Base-by-base conservation (phyloP, 177 flowering plant species). In the Tripterygium wilfordii region DNA sequence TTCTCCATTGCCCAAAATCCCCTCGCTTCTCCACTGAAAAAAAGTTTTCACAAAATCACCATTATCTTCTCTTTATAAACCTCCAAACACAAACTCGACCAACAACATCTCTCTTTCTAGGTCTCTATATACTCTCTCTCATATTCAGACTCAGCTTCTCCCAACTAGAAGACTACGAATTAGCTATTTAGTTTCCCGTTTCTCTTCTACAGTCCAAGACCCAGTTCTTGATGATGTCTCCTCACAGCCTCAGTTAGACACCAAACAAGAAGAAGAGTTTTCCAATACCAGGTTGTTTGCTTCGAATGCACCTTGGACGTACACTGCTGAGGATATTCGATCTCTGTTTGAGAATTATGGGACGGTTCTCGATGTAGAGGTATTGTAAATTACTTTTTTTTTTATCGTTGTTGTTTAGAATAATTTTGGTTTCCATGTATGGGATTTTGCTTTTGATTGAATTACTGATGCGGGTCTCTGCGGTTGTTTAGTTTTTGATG, bases 281-380 rank as follows among this genome's bases (percentile, higher is more conserved):
- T 67, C 67, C 10, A 48, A 42, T 14, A 75, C 69, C 4, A 78
- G 88, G 64, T 36, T 86, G 66, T 49, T 80, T 46, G 97, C 86
- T 8, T 82, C 77, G 63, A 89, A 89, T 60, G 63, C 84, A 6
- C 95, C 97, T 10, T 89, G 97, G 94, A 60, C 72, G 45, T 73
- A 64, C 40, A 78, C 83, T 1, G 42, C 58, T 14, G 79, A 78
- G 15, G 97, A 86, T 46, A 70, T 86, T 48, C 71, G 78, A 2
- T 45, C 63, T 32, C 55, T 86, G 39, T 86, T 89, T 51, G 70
- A 82, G 70, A 80, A 79, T 39, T 41, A 71, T 39, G 97, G 97
- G 12, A 77, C 78, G 0, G 97, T 89, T 23, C 30, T 54, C 2
- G 83, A 80, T 45, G 75, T 86, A 30, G 94, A 89, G 90, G 95